Evolutionary conservation across 73 alveolate species (phyloP).

Genomic region (Paramecium octaurelia): DNA sequence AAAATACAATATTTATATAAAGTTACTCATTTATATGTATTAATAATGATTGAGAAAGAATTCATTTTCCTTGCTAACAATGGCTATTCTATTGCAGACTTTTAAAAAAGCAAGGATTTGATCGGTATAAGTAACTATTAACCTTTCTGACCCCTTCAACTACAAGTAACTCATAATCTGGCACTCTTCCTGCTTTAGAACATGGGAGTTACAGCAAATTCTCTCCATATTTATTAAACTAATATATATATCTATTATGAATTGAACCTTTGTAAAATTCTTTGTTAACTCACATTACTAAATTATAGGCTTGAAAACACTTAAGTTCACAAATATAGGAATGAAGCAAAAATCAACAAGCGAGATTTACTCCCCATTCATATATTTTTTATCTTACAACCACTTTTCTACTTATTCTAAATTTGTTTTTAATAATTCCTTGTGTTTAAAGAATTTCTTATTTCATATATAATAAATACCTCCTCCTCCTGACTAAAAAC

Average conservation of each 20-base stretch:
- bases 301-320: neutral
- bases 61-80: neutral
- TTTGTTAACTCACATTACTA: neutral
- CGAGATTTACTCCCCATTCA: neutral
- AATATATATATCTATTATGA: neutral
- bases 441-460: neutral
- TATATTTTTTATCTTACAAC: neutral
- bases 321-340: neutral
- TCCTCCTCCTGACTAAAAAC: neutral
- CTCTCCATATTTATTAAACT: neutral
- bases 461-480: neutral
- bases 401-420: neutral
- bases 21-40: neutral
- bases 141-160: neutral
- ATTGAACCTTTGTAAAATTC: neutral
- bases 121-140: neutral
- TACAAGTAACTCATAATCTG: conserved; percentile 23
- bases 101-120: conserved; percentile 13
- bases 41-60: neutral
- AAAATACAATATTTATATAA: neutral
- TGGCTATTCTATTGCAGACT: neutral
- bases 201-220: neutral
- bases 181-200: neutral
- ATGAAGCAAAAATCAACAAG: neutral
- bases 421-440: neutral